A percentile compares a stretch with the other conserved stretches of the same genome.
Conservation (phyloP, 2,329 filamentous ascomycete genomes). For the Ceratocystis papillata region DNA sequence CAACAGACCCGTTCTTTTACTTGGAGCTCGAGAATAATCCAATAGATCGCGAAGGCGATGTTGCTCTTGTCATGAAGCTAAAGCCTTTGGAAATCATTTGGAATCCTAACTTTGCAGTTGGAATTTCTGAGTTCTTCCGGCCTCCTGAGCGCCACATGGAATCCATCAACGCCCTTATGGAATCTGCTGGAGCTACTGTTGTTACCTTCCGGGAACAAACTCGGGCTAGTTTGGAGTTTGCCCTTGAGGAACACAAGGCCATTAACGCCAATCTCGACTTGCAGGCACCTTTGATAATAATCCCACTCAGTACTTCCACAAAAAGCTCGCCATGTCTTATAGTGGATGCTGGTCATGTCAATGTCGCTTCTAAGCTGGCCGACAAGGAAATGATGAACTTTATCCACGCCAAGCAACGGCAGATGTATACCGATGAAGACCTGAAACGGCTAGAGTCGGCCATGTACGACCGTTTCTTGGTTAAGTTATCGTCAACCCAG, state of each 20-base stretch:
- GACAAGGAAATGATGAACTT: slow-evolving; percentile 83
- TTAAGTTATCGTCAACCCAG: slow-evolving; percentile 90
- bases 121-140: slow-evolving; percentile 88
- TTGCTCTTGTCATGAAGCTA: slow-evolving; percentile 78
- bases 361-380: slow-evolving; percentile 85
- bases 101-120: slow-evolving; percentile 86
- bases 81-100: slow-evolving; percentile 96
- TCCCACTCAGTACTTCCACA: slow-evolving; percentile 82
- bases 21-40: slow-evolving; percentile 92
- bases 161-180: slow-evolving; percentile 90
- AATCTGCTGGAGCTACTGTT: slow-evolving; percentile 87
- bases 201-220: slow-evolving; percentile 93
- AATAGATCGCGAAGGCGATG: slow-evolving; percentile 81
- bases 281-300: slow-evolving; percentile 89
- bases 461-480: slow-evolving; percentile 95
- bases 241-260: slow-evolving; percentile 93
- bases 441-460: slow-evolving; percentile 76
- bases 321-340: slow-evolving; percentile 79
- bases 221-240: slow-evolving; percentile 88
- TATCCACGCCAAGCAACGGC: slow-evolving; percentile 80
- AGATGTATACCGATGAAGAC: slow-evolving; percentile 79
- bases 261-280: slow-evolving; percentile 93
- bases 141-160: slow-evolving; percentile 97
- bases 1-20: slow-evolving; percentile 72
- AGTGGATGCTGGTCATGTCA: slow-evolving; percentile 89